Base-by-base conservation (phyloP, 495 filamentous ascomycete species). In the Tetracladium setigerum region DNA sequence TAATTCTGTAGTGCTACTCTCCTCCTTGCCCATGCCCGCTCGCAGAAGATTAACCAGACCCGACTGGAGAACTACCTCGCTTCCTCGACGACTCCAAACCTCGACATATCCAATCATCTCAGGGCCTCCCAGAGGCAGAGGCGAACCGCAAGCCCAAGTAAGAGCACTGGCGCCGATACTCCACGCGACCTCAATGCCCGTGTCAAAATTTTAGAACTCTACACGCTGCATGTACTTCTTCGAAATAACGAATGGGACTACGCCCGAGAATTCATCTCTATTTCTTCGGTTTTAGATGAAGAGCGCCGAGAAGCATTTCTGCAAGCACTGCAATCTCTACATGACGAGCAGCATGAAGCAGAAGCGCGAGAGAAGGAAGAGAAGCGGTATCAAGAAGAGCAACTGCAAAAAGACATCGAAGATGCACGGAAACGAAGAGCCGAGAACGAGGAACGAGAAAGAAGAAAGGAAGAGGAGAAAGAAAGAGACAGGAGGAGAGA, bases 181-280 rank as follows among this genome's bases (percentile, higher is more conserved):
- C 87, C 88, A 0, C 81, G 83, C 44, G 87, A 89, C 59, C 70
- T 88, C 14, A 76, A 77, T 44, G 75, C 83, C 31, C 74, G 88
- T 22, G 78, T 95, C 40, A 87, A 91, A 65, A 83, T 98, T 39
- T 82, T 96, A 34, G 94, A 98, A 66, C 72, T 98, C 1, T 98
- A 94, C 55, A 89, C 86, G 4, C 73, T 98, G 5, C 92, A 97
- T 64, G 87, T 97, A 15, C 80, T 98, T 13, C 82, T 89, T 13
- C 76, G 85, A 33, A 95, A 95, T 55, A 79, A 82, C 30, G 88
- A 97, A 67, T 98, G 94, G 92, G 85, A 91, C 36, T 96, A 96
- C 59, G 88, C 92, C 0, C 73, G 76, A 19, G 85, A 92, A 54
- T 97, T 97, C 67, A 90, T 97, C 47, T 81, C 71, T 47, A 71